Conservation (phyloP, 208 protist species). For the Angomonas ambiguus region DNA sequence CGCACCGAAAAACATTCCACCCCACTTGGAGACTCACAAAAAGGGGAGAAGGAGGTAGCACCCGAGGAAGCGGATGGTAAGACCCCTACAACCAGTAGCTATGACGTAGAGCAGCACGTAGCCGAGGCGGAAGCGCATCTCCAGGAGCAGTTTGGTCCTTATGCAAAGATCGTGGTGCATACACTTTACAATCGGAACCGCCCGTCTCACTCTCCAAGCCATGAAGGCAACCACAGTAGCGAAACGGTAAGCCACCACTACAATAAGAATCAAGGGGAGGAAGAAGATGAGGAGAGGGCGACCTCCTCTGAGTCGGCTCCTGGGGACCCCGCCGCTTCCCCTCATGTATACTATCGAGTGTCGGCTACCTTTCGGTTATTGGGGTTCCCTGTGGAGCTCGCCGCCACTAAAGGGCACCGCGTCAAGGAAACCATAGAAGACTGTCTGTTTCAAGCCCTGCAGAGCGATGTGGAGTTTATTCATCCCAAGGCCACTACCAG, state of each 20-base stretch:
- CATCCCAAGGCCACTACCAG: conserved; percentile 6
- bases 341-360: conserved; percentile 43
- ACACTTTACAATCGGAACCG: conserved; percentile 31
- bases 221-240: neutral
- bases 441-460: conserved; percentile 67
- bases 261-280: conserved; percentile 9
- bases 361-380: conserved; percentile 76
- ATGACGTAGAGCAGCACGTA: conserved; percentile 24
- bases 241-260: neutral
- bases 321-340: neutral
- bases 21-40: too few relatives aligned
- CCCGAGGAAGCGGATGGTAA: too few relatives aligned
- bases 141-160: conserved; percentile 60
- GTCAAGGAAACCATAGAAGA: conserved; percentile 41
- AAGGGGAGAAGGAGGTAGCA: too few relatives aligned
- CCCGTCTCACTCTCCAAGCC: too few relatives aligned
- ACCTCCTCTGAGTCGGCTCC: neutral
- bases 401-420: conserved; percentile 39
- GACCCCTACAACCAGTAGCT: too few relatives aligned
- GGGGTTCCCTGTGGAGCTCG: conserved; percentile 82
- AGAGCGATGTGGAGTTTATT: conserved; percentile 77
- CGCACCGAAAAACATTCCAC: neutral
- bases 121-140: conserved; percentile 48
- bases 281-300: neutral
- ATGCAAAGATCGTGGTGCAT: conserved; percentile 68